These are phyloP conservation scores for Thermothielavioides terrestris DNA, from an alignment of 495 filamentous ascomycete species.

Conservation along the genomic window DNA sequence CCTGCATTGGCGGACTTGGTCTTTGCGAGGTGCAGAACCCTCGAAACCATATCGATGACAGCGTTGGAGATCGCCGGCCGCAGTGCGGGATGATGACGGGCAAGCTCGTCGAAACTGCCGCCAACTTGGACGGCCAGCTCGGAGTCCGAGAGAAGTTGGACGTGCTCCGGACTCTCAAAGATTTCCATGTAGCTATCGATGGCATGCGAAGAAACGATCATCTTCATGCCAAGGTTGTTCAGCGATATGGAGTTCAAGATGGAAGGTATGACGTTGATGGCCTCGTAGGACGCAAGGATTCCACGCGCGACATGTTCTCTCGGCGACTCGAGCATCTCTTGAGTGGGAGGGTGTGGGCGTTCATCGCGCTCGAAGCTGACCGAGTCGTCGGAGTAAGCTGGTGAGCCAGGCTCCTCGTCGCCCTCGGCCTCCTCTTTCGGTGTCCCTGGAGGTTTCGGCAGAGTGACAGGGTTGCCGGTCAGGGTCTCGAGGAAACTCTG, in stretches of 20 bases:
- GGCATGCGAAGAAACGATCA: slow-evolving; percentile 77
- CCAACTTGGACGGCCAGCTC: slow-evolving; percentile 61
- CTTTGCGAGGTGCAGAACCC: slow-evolving; percentile 62
- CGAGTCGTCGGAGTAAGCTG: slow-evolving; percentile 30
- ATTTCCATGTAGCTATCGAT: slow-evolving; percentile 84
- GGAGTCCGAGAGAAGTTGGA: slow-evolving; percentile 68
- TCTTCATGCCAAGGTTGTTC: slow-evolving; percentile 76
- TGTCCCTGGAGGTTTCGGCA: slow-evolving; percentile 27
- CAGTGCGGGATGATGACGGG: slow-evolving; percentile 82
- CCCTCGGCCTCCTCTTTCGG: slow-evolving; percentile 21
- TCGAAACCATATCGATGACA: slow-evolving; percentile 72
- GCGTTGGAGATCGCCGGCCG: slow-evolving; percentile 70
- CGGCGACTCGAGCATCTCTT: slow-evolving; percentile 32
- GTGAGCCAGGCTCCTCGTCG: slow-evolving; percentile 30
- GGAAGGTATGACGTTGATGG: slow-evolving; percentile 73
- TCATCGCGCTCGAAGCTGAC: slow-evolving; percentile 33
- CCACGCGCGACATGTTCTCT: slow-evolving; percentile 53
- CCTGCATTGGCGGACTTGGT: slow-evolving; percentile 56
- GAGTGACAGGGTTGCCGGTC: slow-evolving; percentile 47
- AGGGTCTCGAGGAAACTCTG: slow-evolving; percentile 73
- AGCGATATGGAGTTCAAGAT: slow-evolving; percentile 92
- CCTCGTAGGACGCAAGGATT: slow-evolving; percentile 75
- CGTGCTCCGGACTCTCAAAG: slow-evolving; percentile 84
- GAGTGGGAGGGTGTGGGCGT: slow-evolving; percentile 37
- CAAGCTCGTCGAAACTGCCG: slow-evolving; percentile 83